These are phyloP conservation scores for Solanum sitiens DNA, from an alignment of 257 asterid genomes.

Conservation along the genomic window DNA sequence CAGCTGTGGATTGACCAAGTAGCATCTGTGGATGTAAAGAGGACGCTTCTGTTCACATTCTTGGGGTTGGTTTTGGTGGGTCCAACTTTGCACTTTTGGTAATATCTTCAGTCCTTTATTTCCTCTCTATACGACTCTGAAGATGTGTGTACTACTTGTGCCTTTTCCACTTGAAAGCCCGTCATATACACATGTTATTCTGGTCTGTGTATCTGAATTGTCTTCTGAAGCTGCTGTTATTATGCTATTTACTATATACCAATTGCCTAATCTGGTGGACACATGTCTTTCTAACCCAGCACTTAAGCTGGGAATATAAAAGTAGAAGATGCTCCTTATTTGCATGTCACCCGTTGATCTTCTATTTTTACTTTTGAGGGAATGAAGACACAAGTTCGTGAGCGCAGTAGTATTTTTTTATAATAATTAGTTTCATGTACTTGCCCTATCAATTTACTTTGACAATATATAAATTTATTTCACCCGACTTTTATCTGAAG, in stretches of 20 bases:
- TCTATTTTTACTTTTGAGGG: neutral
- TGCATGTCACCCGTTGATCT: neutral
- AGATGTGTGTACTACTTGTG: neutral
- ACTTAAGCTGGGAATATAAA: neutral
- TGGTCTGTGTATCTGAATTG: neutral
- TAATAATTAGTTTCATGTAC: neutral
- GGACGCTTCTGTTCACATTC: constrained; percentile 58
- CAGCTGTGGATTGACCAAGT: constrained; percentile 69
- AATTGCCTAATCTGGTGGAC: neutral
- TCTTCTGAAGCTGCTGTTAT: neutral
- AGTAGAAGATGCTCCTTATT: neutral
- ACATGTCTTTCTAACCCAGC: neutral
- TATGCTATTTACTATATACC: neutral
- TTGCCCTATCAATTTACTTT: neutral
- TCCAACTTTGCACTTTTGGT: constrained; percentile 94
- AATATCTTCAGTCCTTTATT: constrained; percentile 1
- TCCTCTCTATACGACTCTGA: neutral
- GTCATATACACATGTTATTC: neutral
- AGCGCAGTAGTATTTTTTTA: neutral
- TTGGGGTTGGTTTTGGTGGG: constrained; percentile 93
- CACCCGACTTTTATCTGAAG: neutral
- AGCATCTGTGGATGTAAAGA: constrained; percentile 59
- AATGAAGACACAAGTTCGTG: neutral
- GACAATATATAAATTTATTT: neutral
- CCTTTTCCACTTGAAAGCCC: neutral